Conservation (phyloP, 1,284 basidiomycete species). For the Marasmius sp. region DNA sequence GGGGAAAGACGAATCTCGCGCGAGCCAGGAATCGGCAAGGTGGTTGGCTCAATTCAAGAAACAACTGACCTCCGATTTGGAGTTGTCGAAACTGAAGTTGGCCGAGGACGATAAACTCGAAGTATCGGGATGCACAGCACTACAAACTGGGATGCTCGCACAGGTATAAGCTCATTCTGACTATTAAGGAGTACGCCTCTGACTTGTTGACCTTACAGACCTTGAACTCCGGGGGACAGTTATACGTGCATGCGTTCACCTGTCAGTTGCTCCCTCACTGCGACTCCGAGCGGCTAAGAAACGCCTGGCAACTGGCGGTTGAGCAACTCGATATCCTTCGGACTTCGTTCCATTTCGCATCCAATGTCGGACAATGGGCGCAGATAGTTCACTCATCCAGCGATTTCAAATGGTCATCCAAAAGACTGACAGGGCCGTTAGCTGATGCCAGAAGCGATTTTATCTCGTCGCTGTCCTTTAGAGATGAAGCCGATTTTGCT, state of each 20-base stretch:
- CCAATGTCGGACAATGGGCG: slow-evolving; percentile 38
- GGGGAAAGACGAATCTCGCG: slow-evolving; percentile 18
- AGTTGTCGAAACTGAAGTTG: slow-evolving; percentile 24
- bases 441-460: not conserved
- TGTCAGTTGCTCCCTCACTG: slow-evolving; percentile 30
- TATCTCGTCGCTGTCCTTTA: slow-evolving; percentile 1
- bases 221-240: slow-evolving; percentile 39
- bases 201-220: slow-evolving; percentile 32
- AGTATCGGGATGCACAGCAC: slow-evolving; percentile 40
- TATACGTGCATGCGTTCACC: slow-evolving; percentile 49
- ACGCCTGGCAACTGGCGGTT: slow-evolving; percentile 36
- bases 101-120: slow-evolving; percentile 31
- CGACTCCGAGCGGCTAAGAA: slow-evolving; percentile 29
- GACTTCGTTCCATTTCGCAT: slow-evolving; percentile 47
- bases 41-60: slow-evolving; percentile 3
- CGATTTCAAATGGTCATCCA: slow-evolving; percentile 33
- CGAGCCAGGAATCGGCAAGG: slow-evolving; percentile 15
- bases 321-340: slow-evolving; percentile 38
- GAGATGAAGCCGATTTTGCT: not conserved
- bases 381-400: slow-evolving; percentile 40
- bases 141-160: slow-evolving; percentile 52
- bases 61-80: slow-evolving; percentile 15
- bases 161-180: slow-evolving; percentile 33
- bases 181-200: not conserved
- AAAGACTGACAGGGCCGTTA: not conserved